Percentiles rank a stretch among this genome's conserved stretches.
phyloP scores from a whole-genome alignment of 192 early-diverging fungal genomes.

The Umbelopsis ramanniana region DNA sequence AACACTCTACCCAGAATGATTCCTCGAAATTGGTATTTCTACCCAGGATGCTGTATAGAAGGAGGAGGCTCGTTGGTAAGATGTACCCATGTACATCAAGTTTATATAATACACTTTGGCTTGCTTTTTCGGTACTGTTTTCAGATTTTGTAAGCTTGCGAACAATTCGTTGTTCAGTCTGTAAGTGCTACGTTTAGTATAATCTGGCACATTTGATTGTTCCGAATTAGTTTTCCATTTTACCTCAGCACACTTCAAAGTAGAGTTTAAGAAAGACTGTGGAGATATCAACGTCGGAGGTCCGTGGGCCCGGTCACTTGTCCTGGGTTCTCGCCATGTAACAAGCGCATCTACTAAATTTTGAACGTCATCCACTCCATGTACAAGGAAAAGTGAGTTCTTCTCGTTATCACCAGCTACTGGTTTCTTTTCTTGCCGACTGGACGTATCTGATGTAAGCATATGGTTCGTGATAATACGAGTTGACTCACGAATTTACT shows the following conservation, averaged over 20 bases:
- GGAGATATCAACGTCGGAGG: slow-evolving; percentile 8
- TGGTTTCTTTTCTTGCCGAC: neutral
- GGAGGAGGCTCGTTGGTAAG: neutral
- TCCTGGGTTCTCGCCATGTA: slow-evolving; percentile 10
- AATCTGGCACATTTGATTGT: neutral
- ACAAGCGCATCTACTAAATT: neutral
- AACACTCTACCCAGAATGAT: slow-evolving; percentile 11
- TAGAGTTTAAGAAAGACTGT: slow-evolving; percentile 15
- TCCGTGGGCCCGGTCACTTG: slow-evolving; percentile 17
- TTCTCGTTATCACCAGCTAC: neutral
- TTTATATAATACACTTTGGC: slow-evolving; percentile 11
- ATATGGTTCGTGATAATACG: neutral
- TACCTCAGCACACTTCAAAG: neutral
- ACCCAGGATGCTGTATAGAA: neutral
- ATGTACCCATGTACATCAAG: slow-evolving; percentile 1
- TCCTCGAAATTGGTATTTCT: neutral
- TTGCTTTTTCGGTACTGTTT: neutral
- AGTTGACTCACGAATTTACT: neutral
- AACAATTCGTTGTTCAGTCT: neutral
- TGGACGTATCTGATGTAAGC: neutral
- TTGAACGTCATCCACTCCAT: neutral
- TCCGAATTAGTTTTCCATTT: neutral
- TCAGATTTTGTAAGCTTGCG: slow-evolving; percentile 1
- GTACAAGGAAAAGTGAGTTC: neutral
- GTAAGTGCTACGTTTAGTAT: neutral